phyloP scores from a whole-genome alignment of 1,284 basidiomycete genomes.

The Rhodotorula sp. region DNA sequence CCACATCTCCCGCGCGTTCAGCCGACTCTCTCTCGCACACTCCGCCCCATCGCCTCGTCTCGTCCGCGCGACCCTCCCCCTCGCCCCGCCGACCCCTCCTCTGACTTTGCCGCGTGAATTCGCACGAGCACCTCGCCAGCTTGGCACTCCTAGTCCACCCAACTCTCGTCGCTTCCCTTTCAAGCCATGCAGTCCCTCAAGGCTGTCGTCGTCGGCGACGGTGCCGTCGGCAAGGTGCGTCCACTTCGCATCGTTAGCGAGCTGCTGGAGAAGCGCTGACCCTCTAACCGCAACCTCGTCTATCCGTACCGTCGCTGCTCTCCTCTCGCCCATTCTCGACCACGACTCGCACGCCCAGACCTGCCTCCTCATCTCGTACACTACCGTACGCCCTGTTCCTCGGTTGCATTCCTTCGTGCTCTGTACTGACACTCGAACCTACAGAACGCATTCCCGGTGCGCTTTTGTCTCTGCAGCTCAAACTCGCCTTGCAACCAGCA shows the following conservation, averaged over 20 bases:
- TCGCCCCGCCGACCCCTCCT: background rate
- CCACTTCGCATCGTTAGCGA: background rate
- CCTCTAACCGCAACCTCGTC: background rate
- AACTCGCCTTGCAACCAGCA: background rate
- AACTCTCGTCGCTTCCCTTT: no score
- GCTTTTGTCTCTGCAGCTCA: conserved; percentile 48
- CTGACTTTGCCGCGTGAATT: background rate
- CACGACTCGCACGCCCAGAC: conserved; percentile 60
- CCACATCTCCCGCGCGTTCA: background rate
- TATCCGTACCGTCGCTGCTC: background rate
- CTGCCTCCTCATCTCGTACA: conserved; percentile 94
- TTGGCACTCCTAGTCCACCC: background rate
- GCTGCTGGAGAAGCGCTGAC: background rate
- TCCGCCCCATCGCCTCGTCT: no score
- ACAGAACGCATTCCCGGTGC: conserved; percentile 81
- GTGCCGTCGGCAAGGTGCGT: conserved; percentile 96
- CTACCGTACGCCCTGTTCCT: conserved; percentile 58
- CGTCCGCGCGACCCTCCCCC: background rate
- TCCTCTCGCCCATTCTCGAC: background rate
- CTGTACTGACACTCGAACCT: background rate
- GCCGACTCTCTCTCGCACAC: no score
- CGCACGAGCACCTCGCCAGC: background rate
- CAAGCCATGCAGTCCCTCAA: conserved; percentile 38
- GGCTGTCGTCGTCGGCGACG: conserved; percentile 93
- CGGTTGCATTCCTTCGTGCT: background rate